phyloP scores from a whole-genome alignment of 495 filamentous ascomycete species.

The Neurospora cerealis region DNA sequence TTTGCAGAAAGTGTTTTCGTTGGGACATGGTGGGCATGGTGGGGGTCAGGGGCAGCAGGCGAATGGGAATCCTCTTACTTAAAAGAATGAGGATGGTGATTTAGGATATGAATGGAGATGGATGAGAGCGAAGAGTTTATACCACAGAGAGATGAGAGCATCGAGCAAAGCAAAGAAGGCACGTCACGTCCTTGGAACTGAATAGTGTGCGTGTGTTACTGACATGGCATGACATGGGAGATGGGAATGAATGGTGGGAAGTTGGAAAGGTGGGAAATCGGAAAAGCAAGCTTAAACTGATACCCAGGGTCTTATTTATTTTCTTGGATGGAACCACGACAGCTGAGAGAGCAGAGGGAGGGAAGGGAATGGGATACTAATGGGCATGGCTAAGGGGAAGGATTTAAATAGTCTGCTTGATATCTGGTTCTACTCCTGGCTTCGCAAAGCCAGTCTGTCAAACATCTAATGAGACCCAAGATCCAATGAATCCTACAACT shows the following conservation, averaged over 20 bases:
- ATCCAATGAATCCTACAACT: too few relatives aligned
- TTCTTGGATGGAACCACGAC: not conserved
- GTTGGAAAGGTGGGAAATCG: not conserved
- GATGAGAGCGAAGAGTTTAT: not conserved
- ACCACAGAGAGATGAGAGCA: not conserved
- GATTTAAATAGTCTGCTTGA: not conserved
- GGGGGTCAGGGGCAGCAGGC: not conserved
- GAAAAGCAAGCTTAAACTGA: not conserved
- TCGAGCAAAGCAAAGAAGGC: not conserved
- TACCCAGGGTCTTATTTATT: not conserved
- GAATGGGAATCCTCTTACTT: not conserved
- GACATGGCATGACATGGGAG: not conserved
- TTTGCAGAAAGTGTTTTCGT: constrained; percentile 30
- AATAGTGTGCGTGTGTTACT: not conserved
- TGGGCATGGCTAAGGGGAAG: not conserved
- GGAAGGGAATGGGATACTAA: not conserved
- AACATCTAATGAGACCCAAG: too few relatives aligned
- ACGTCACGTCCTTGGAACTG: not conserved
- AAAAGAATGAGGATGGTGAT: not conserved
- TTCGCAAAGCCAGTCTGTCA: too few relatives aligned
- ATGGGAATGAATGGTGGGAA: not conserved
- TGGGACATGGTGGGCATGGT: constrained; percentile 10
- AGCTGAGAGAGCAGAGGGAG: too few relatives aligned
- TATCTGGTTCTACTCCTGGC: too few relatives aligned
- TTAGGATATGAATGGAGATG: not conserved